phyloP scores from a whole-genome alignment of 345 rosid genomes.

The Salix brachista region DNA sequence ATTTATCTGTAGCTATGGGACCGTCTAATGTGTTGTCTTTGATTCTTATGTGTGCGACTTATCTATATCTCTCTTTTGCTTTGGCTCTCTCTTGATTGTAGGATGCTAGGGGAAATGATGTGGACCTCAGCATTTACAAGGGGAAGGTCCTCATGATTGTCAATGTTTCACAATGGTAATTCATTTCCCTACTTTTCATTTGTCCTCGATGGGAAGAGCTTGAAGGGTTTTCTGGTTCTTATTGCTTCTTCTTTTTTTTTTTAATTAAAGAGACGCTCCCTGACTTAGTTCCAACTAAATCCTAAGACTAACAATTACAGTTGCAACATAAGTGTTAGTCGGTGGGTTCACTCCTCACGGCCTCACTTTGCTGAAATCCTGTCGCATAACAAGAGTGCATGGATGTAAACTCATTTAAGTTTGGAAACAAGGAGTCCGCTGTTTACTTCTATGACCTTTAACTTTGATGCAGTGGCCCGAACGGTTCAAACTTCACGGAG shows the following conservation, averaged over 20 bases:
- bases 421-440: background rate
- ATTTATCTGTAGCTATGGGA: background rate
- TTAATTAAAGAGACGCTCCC: background rate
- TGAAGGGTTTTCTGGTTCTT: background rate
- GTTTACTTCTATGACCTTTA: background rate
- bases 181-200: background rate
- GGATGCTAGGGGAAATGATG: slow-evolving; percentile 80
- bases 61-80: background rate
- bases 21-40: background rate
- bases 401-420: too few relatives aligned
- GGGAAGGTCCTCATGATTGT: slow-evolving; percentile 88
- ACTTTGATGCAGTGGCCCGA: slow-evolving; percentile 64
- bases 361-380: background rate
- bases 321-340: background rate
- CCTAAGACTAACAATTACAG: background rate
- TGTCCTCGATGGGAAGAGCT: background rate
- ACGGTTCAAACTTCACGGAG: slow-evolving; percentile 86
- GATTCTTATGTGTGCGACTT: background rate
- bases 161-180: slow-evolving; percentile 94
- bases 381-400: background rate
- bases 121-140: slow-evolving; percentile 68
- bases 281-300: background rate
- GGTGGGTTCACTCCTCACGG: background rate
- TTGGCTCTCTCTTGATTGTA: slow-evolving; percentile 21
- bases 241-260: background rate